Conservation (phyloP, 805 yeast genomes). For the Kodamaea sagamina region DNA sequence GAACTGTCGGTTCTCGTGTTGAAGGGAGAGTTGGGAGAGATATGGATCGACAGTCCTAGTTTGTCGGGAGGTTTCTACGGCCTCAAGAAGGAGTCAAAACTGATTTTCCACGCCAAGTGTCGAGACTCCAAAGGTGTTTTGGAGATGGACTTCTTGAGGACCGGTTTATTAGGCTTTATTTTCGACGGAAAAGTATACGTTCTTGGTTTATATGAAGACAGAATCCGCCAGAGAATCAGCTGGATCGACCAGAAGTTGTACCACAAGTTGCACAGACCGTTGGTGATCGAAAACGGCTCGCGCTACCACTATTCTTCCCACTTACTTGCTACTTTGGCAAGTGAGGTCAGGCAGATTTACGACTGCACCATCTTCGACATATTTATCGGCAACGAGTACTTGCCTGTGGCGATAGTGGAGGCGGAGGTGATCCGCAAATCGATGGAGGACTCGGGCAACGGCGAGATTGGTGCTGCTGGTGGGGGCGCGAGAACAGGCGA, state of each 20-base stretch:
- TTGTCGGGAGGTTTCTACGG: slow-evolving; percentile 90
- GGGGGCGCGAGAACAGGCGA: slow-evolving; percentile 27
- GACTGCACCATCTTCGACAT: slow-evolving; percentile 94
- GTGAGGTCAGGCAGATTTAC: slow-evolving; percentile 75
- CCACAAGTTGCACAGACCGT: slow-evolving; percentile 27
- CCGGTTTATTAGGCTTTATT: slow-evolving; percentile 88
- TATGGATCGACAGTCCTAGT: slow-evolving; percentile 96
- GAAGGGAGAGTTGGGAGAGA: slow-evolving; percentile 85
- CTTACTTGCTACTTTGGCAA: slow-evolving; percentile 77
- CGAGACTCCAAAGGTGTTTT: slow-evolving; percentile 67
- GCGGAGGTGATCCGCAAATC: slow-evolving; percentile 49
- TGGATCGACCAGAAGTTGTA: slow-evolving; percentile 57
- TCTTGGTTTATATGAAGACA: slow-evolving; percentile 87
- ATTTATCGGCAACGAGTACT: slow-evolving; percentile 71
- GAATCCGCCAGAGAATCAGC: slow-evolving; percentile 74
- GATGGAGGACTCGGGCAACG: slow-evolving; percentile 28
- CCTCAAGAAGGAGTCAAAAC: slow-evolving; percentile 60
- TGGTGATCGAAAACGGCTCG: slow-evolving; percentile 41
- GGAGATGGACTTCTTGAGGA: slow-evolving; percentile 80
- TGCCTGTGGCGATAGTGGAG: slow-evolving; percentile 86
- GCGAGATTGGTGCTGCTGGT: slow-evolving; percentile 14
- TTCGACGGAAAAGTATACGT: slow-evolving; percentile 86
- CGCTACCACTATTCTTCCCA: slow-evolving; percentile 86
- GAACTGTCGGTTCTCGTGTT: slow-evolving; percentile 77
- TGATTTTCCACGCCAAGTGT: slow-evolving; percentile 80